Conservation (phyloP, 1,284 basidiomycete genomes). For the Xanthoconium separans region DNA sequence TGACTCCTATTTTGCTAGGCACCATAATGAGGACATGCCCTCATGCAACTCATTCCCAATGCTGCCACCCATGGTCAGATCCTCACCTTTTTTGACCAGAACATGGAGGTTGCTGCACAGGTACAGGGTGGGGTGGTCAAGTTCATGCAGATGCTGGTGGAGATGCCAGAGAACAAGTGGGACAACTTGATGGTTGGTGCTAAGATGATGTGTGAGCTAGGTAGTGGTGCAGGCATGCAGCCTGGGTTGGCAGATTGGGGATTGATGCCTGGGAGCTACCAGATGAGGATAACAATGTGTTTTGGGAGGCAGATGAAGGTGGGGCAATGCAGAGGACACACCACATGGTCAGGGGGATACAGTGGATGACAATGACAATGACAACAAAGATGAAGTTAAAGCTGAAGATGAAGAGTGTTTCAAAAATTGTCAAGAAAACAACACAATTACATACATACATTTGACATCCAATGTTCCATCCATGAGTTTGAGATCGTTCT, state of each 20-base stretch:
- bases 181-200: conserved; percentile 56
- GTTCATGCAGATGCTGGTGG: conserved; percentile 57
- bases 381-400: too few species aligned
- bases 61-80: conserved; percentile 54
- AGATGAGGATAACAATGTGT: conserved; percentile 21
- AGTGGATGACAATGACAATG: too few species aligned
- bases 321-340: conserved; percentile 17
- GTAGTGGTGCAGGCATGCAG: conserved; percentile 41
- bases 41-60: conserved; percentile 59
- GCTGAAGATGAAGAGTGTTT: too few species aligned
- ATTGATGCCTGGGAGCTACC: conserved; percentile 37
- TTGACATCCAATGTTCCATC: too few species aligned
- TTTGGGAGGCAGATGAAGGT: conserved; percentile 26
- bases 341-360: conserved; percentile 1
- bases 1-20: too few species aligned
- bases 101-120: conserved; percentile 44
- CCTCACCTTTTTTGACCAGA: conserved; percentile 35
- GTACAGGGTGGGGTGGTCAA: conserved; percentile 66
- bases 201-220: conserved; percentile 34
- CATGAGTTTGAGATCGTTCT: too few species aligned
- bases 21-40: too few species aligned
- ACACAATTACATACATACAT: too few species aligned
- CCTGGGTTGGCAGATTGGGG: conserved; percentile 38
- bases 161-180: conserved; percentile 57
- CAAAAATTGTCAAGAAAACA: too few species aligned